Base-by-base conservation (phyloP, 345 rosid genomes). In the Bruguiera parviflora region DNA sequence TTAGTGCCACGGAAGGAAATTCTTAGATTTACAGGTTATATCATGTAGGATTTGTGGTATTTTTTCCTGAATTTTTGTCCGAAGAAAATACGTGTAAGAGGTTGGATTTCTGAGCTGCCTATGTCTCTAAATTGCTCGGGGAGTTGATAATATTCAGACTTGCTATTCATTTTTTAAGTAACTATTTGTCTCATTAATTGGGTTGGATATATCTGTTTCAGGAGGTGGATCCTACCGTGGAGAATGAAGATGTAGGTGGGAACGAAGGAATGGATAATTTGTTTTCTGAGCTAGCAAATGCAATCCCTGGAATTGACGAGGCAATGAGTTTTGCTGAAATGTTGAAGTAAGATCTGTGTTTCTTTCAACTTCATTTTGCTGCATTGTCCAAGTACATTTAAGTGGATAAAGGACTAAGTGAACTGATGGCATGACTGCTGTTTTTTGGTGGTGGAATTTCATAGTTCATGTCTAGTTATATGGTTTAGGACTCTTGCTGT, bases 311-410 rank as follows among this genome's bases (percentile, higher is more conserved):
- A 46, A 96, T 96, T 55, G 99, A 96, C 27, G 98, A 92, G 80
- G 99, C 99, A 2, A 92, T 96, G 99, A 96, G 98, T 79, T 96
- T 96, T 73, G 97, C 97, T 0, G 97, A 95, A 84, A 95, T 92
- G 97, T 85, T 92, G 61, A 96, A 96, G 99, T 92, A 81, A 83
- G 75, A 76, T 19, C 29, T 16, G 2, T 59, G 59, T 1, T 59
- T 64, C 67, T 4, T 31, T 58, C n/a, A 11, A 35, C 29, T 62
- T 53, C 32, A 63, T 76, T 51, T 3, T 28, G 11, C 33, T 47
- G 19, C 22, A 64, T 56, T 31, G 21, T 51, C 19, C 22, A 31
- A 25, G 51, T 33, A 49, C 53, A 61, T 49, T 31, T 53, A 61
- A n/a, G 37, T 33, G 37, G 37, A 33, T 33, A 33, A 33, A 33